These are phyloP conservation scores for Geoglossum cookeanum DNA, from an alignment of 2,329 filamentous ascomycete genomes.

Conservation along the genomic window DNA sequence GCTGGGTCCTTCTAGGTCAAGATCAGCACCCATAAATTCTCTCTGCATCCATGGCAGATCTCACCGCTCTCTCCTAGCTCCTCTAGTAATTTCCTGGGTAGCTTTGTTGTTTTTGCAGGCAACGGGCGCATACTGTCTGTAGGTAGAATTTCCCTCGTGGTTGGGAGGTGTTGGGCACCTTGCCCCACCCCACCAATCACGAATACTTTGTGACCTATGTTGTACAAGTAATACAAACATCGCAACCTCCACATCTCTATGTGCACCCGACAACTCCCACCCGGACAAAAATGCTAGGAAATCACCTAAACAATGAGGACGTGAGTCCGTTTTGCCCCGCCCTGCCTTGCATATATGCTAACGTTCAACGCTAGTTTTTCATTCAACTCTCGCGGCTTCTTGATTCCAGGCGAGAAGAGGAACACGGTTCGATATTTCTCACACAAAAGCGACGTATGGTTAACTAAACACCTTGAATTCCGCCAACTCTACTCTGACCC, in stretches of 20 bases:
- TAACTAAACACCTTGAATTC: background rate
- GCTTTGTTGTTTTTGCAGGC: conserved; percentile 22
- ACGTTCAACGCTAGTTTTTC: conserved; percentile 43
- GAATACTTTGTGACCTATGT: background rate
- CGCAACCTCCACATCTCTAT: background rate
- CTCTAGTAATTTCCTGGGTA: conserved; percentile 26
- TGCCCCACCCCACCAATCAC: background rate
- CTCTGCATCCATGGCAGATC: background rate
- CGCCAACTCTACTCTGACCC: background rate
- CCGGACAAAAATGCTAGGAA: conserved; percentile 23
- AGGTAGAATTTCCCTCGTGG: conserved; percentile 1
- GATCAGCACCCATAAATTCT: background rate
- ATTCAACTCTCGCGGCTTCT: conserved; percentile 48
- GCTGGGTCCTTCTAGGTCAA: background rate
- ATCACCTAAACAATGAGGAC: conserved; percentile 42
- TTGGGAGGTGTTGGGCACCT: background rate
- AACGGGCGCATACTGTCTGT: conserved; percentile 19
- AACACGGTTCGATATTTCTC: conserved; percentile 55
- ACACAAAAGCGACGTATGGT: conserved; percentile 55
- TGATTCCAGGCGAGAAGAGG: conserved; percentile 42
- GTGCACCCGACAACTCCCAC: background rate
- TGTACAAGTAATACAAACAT: background rate
- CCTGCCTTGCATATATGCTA: background rate
- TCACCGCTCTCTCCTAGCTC: conserved; percentile 20
- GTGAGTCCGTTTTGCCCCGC: conserved; percentile 19